phyloP scores from a whole-genome alignment of 2,329 filamentous ascomycete genomes.

The Fusarium luffae region DNA sequence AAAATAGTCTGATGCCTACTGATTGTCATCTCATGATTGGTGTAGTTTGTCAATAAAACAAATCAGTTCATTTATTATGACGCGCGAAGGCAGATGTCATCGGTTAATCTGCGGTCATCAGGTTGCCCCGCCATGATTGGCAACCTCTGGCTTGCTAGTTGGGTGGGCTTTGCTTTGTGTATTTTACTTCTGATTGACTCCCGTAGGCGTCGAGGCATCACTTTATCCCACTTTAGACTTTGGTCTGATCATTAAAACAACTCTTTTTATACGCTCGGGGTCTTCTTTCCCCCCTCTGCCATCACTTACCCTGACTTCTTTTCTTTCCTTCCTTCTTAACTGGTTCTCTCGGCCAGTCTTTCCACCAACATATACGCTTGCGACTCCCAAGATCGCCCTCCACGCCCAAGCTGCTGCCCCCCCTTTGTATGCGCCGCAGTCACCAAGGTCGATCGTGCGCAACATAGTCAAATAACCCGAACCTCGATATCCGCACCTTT shows the following conservation, averaged over 20 bases:
- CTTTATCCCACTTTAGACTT: conserved; percentile 43
- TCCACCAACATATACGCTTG: conserved; percentile 15
- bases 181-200: conserved; percentile 42
- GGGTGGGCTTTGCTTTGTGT: conserved; percentile 45
- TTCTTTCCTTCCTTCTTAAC: conserved; percentile 16
- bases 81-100: neutral
- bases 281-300: conserved; percentile 18
- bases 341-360: conserved; percentile 18
- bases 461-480: conserved; percentile 27
- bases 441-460: conserved; percentile 36
- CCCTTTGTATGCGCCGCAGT: conserved; percentile 44
- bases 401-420: conserved; percentile 23
- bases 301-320: conserved; percentile 11
- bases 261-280: conserved; percentile 21
- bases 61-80: conserved; percentile 7
- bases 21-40: neutral
- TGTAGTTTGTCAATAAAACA: neutral
- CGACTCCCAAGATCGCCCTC: conserved; percentile 16
- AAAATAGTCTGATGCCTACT: neutral
- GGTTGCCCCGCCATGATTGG: conserved; percentile 49
- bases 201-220: neutral
- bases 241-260: conserved; percentile 35
- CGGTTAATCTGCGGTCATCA: conserved; percentile 20
- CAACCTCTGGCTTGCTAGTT: conserved; percentile 31
- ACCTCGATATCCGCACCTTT: neutral